Conservation (phyloP, 345 rosid genomes). For the Salix caprea region DNA sequence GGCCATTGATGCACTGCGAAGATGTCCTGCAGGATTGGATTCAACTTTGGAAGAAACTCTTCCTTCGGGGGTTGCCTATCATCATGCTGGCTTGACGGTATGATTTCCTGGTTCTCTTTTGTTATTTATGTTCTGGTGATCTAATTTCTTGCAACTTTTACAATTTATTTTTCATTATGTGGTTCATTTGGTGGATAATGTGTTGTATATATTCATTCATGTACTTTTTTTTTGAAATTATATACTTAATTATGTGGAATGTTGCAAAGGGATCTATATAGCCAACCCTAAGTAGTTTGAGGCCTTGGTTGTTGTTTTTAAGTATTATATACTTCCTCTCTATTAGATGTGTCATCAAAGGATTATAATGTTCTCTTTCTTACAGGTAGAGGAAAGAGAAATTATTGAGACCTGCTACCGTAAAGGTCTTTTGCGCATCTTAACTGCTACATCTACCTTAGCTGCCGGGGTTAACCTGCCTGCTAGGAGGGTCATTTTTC, state of each 20-base stretch:
- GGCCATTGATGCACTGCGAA: slow-evolving; percentile 70
- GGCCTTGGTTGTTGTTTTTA: neutral
- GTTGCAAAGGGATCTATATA: no score
- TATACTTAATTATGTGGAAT: no score
- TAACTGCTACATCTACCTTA: slow-evolving; percentile 96
- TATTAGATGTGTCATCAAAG: neutral
- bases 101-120: slow-evolving; percentile 24
- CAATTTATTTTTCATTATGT: neutral
- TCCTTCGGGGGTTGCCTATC: slow-evolving; percentile 95
- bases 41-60: slow-evolving; percentile 86
- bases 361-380: slow-evolving; percentile 15
- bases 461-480: slow-evolving; percentile 99
- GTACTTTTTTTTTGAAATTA: no score
- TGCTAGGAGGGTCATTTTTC: slow-evolving; percentile 95
- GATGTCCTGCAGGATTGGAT: slow-evolving; percentile 87
- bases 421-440: slow-evolving; percentile 76
- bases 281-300: no score
- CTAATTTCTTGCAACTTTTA: neutral
- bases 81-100: slow-evolving; percentile 99
- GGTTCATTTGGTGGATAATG: neutral
- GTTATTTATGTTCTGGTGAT: slow-evolving; percentile 5
- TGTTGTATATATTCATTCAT: no score
- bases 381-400: slow-evolving; percentile 96
- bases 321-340: neutral
- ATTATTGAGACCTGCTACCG: slow-evolving; percentile 89